Percentiles rank a stretch among this genome's conserved stretches.
These are phyloP conservation scores for Chlorella sp. DNA, from an alignment of 139 green algal species.

Conservation along the genomic window DNA sequence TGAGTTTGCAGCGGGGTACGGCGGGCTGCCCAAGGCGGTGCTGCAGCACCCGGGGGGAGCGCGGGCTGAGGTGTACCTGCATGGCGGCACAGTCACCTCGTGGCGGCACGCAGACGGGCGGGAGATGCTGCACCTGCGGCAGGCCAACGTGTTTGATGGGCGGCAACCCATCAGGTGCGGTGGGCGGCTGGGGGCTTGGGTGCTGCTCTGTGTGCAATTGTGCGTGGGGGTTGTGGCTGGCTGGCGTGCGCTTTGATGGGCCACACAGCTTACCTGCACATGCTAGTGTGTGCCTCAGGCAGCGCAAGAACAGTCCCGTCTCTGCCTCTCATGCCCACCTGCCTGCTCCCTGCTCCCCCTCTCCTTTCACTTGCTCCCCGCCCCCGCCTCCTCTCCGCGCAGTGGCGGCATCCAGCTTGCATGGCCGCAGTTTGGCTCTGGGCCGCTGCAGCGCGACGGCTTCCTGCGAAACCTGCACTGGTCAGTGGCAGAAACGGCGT, in stretches of 20 bases:
- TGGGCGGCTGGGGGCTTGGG: no score
- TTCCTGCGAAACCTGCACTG: slow-evolving; percentile 56
- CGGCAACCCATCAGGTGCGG: slow-evolving; percentile 37
- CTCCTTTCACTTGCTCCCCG: background rate
- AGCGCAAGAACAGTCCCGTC: no score
- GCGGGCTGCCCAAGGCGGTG: slow-evolving; percentile 41
- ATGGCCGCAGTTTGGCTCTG: slow-evolving; percentile 49
- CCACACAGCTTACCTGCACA: no score
- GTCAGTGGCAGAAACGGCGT: slow-evolving; percentile 46
- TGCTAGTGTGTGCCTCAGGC: no score
- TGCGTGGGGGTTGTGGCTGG: no score
- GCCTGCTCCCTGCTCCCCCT: background rate
- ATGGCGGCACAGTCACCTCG: slow-evolving; percentile 50
- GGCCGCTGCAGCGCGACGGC: slow-evolving; percentile 48
- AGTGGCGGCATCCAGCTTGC: slow-evolving; percentile 51
- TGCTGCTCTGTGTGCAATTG: no score
- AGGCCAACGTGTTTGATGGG: slow-evolving; percentile 44
- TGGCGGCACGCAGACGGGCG: slow-evolving; percentile 41
- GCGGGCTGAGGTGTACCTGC: slow-evolving; percentile 44
- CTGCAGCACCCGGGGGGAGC: slow-evolving; percentile 53
- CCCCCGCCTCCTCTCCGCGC: background rate
- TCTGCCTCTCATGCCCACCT: background rate
- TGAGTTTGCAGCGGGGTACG: slow-evolving; percentile 19
- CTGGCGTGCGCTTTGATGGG: no score
- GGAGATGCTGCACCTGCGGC: slow-evolving; percentile 52